Evolutionary conservation across 768 basidiomycete species (phyloP).

Genomic region (Kwoniella bestiolae): DNA sequence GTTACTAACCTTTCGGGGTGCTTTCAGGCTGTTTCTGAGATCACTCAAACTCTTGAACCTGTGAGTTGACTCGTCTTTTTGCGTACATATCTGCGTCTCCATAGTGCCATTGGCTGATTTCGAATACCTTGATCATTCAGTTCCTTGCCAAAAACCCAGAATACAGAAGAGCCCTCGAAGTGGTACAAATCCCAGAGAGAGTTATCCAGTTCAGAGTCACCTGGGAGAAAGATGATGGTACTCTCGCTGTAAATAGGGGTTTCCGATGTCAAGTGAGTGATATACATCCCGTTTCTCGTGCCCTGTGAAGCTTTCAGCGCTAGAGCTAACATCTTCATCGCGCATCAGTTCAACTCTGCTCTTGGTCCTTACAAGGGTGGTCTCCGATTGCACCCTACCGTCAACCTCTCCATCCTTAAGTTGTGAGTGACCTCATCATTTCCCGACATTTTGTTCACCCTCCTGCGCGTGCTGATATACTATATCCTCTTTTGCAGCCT

Average conservation of each 20-base stretch:
- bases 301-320: background rate
- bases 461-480: background rate
- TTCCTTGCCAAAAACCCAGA: conserved; percentile 71
- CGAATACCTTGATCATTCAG: conserved; percentile 25
- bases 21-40: conserved; percentile 68
- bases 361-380: conserved; percentile 80
- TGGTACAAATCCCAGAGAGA: conserved; percentile 63
- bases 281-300: background rate
- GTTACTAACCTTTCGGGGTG: background rate
- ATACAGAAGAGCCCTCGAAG: conserved; percentile 70
- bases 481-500: conserved; percentile 58
- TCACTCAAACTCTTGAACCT: conserved; percentile 66
- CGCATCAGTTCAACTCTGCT: conserved; percentile 70
- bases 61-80: conserved; percentile 29
- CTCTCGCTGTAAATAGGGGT: conserved; percentile 71
- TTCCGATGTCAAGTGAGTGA: conserved; percentile 70
- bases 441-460: background rate
- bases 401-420: conserved; percentile 81
- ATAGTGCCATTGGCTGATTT: background rate
- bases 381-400: conserved; percentile 75
- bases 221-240: conserved; percentile 74
- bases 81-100: background rate
- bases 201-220: conserved; percentile 71
- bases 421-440: conserved; percentile 58
- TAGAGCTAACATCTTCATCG: background rate